These are phyloP conservation scores for Nakazawaea ambrosiae DNA, from an alignment of 805 yeast genomes.

Conservation along the genomic window DNA sequence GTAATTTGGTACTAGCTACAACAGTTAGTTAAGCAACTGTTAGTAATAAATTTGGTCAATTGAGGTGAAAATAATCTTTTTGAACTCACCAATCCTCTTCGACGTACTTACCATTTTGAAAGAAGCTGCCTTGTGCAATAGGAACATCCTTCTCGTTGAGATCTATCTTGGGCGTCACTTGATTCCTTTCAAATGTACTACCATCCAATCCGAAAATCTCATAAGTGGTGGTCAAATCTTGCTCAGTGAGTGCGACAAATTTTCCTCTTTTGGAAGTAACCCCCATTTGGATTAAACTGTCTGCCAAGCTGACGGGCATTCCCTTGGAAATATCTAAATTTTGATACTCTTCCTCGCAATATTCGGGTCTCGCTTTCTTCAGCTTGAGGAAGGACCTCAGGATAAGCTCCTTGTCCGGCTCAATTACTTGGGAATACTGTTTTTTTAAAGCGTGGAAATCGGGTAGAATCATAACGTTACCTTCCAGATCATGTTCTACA, in stretches of 20 bases:
- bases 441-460: slow-evolving; percentile 37
- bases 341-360: slow-evolving; percentile 33
- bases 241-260: slow-evolving; percentile 35
- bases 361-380: too few relatives aligned
- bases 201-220: slow-evolving; percentile 41
- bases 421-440: too few relatives aligned
- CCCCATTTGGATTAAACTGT: slow-evolving; percentile 40
- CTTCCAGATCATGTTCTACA: slow-evolving; percentile 40
- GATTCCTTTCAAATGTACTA: slow-evolving; percentile 16
- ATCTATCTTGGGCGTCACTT: neutral
- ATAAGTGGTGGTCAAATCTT: slow-evolving; percentile 33
- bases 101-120: slow-evolving; percentile 9
- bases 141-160: neutral
- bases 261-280: slow-evolving; percentile 41
- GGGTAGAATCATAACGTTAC: slow-evolving; percentile 33
- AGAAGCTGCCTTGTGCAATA: slow-evolving; percentile 2
- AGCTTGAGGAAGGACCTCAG: too few relatives aligned
- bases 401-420: too few relatives aligned
- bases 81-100: neutral
- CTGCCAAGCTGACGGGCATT: slow-evolving; percentile 37
- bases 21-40: too few relatives aligned
- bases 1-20: too few relatives aligned
- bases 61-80: too few relatives aligned
- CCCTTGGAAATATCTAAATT: slow-evolving; percentile 35
- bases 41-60: too few relatives aligned